Base-by-base conservation (phyloP, 1,284 basidiomycete species). In the Agaricales sp. region DNA sequence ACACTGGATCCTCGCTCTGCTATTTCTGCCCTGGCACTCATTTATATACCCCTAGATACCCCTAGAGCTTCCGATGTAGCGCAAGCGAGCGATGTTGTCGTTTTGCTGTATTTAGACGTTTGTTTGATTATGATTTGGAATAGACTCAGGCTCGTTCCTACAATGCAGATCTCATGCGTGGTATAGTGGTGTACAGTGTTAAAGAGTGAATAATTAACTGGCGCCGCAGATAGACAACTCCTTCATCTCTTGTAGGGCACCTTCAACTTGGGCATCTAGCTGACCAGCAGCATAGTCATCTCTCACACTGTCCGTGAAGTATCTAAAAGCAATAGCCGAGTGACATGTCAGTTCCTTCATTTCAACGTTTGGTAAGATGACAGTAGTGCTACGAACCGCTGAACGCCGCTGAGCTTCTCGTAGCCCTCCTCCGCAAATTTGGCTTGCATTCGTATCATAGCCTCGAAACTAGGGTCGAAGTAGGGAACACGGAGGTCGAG, bases 371-470 rank as follows among this genome's bases (percentile, higher is more conserved):
- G n/a, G n/a, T n/a, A n/a, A n/a, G 26, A 30, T 30, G 26, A 30
- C 14, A 6, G 26, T 30, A 22, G 25, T 8, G 46, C 13, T 12
- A 61, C 69, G 38, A 54, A 87, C 80, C 93, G 73, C 66, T 99
- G 96, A 2, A 99, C 96, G 43, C 92, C 87, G 43, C 93, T 90
- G 50, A 99, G 76, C 69, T 96, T 98, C 70, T 99, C 94, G 64
- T 99, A 99, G 0, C 92, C 96, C 59, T 98, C 94, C 63, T 97
- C 90, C 1, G 94, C 92, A 61, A 97, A 97, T 60, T 93, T 92
- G 61, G 90, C 81, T 65, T 99, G 95, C 78, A 96, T 91, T 39
- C 96, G 80, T 58, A 97, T 91, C 95, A 99, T 98, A 25, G 95
- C 91, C 67, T 99, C 96, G 63, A 99, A 98, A 56, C 89, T 93